phyloP scores from a whole-genome alignment of 2,329 filamentous ascomycete genomes.

The Fusarium pseudonygamai region DNA sequence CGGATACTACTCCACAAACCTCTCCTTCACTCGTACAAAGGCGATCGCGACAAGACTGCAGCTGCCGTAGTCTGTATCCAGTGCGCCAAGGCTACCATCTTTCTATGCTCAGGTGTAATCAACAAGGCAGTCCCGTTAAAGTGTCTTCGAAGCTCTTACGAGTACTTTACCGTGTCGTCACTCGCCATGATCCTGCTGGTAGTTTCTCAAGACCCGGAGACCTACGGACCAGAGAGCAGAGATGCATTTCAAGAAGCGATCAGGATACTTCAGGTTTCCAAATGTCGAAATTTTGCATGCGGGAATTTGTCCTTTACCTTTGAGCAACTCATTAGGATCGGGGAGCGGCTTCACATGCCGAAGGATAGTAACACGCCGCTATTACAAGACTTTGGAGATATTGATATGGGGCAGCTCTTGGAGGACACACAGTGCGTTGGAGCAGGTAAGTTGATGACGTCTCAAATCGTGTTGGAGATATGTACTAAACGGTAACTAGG shows the following conservation, averaged over 20 bases:
- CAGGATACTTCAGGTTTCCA: background rate
- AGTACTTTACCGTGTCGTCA: background rate
- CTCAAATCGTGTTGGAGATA: no score
- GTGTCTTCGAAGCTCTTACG: background rate
- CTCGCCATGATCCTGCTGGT: background rate
- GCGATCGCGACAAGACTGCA: background rate
- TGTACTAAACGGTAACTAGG: background rate
- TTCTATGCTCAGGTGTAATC: background rate
- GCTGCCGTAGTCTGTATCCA: background rate
- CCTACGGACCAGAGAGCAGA: background rate
- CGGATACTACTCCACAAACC: background rate
- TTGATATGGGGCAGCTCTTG: background rate
- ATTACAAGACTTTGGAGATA: background rate
- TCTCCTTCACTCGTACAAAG: background rate
- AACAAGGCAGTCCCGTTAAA: background rate
- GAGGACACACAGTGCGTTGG: background rate
- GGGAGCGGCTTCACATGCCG: background rate
- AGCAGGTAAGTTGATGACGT: rapidly evolving
- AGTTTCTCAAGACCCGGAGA: background rate
- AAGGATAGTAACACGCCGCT: background rate
- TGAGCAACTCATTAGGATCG: background rate
- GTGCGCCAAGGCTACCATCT: rapidly evolving
- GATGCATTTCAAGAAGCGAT: background rate
- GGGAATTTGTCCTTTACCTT: background rate
- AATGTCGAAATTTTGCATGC: background rate